Evolutionary conservation across 306 rosid genomes (phyloP), one percentile per base, ranked within the genome.

Genomic region (Corylus heterophylla): DNA sequence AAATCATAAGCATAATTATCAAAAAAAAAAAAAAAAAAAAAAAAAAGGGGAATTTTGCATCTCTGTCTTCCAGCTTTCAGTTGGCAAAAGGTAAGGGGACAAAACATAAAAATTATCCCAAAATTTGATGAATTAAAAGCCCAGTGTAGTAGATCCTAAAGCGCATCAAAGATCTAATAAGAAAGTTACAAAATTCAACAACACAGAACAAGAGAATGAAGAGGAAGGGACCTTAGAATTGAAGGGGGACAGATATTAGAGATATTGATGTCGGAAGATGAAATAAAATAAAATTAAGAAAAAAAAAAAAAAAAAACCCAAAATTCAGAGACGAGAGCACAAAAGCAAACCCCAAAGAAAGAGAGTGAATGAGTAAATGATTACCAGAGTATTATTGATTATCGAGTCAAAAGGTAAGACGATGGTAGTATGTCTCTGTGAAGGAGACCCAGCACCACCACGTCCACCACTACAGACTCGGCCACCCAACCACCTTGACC

Each of bases 351-450:
- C 27, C 51, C 27, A 71, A 18, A 37, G 58, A 37, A 42, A 37
- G 59, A 31, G 29, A 51, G 35, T 71, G 13, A 7, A 5, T 62
- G 37, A 80, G 84, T 78, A 70, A 83, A 78, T 78, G 85, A 82
- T 85, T 78, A 88, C 92, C 94, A 80, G 77, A 78, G 80, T 52
- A 82, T 80, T 74, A 82, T 62, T 77, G 82, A 79, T 83, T 84
- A 51, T 64, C 78, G 80, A 59, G 77, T 47, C 50, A 76, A 42
- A 42, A 78, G 74, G 58, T 56, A 76, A 85, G 64, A 54, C 16
- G 66, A 10, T 25, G 2, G 66, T 59, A 20, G 66, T 59, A 22
- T 59, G 64, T 5, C 17, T n/a, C 22, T 44, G 22, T 63, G 79
- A 73, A 79, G 73, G 73, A 79, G 69, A 18, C 73, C 79, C 48